Conservation (phyloP, 345 rosid species). For the Linum trigynum region DNA sequence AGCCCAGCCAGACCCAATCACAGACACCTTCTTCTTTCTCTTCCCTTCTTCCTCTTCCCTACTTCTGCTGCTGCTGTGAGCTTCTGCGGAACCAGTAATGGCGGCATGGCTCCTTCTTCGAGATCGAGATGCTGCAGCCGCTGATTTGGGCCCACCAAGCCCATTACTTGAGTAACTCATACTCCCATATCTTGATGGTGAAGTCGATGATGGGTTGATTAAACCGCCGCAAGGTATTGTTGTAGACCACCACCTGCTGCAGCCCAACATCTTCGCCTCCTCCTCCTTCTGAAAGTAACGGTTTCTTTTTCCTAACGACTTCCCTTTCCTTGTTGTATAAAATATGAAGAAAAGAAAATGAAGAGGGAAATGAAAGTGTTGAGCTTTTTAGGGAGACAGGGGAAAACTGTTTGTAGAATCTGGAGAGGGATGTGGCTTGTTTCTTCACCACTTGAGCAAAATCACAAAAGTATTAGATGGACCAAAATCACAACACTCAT, state of each 20-base stretch:
- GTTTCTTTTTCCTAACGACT: neutral
- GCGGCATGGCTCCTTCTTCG: neutral
- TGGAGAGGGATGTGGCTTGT: neutral
- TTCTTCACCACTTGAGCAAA: neutral
- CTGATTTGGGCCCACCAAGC: neutral
- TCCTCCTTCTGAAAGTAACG: neutral
- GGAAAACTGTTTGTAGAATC: too few species aligned
- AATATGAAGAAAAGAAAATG: too few species aligned
- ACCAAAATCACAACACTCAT: too few species aligned
- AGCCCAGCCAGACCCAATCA: conserved; percentile 64
- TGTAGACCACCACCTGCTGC: neutral
- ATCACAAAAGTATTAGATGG: too few species aligned
- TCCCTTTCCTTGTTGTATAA: too few species aligned
- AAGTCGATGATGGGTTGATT: neutral
- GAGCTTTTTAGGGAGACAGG: too few species aligned
- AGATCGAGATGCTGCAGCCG: neutral
- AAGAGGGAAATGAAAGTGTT: neutral
- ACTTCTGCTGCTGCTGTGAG: neutral
- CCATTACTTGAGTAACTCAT: neutral
- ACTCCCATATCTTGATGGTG: neutral
- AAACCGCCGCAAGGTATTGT: neutral
- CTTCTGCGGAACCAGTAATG: neutral
- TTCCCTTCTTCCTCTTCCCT: conserved; percentile 2
- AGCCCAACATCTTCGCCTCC: neutral
- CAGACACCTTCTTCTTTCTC: conserved; percentile 30